Percentiles rank a stretch among this genome's conserved stretches.
Evolutionary conservation across 805 yeast genomes (phyloP).

Genomic region (Ogataea corticis): DNA sequence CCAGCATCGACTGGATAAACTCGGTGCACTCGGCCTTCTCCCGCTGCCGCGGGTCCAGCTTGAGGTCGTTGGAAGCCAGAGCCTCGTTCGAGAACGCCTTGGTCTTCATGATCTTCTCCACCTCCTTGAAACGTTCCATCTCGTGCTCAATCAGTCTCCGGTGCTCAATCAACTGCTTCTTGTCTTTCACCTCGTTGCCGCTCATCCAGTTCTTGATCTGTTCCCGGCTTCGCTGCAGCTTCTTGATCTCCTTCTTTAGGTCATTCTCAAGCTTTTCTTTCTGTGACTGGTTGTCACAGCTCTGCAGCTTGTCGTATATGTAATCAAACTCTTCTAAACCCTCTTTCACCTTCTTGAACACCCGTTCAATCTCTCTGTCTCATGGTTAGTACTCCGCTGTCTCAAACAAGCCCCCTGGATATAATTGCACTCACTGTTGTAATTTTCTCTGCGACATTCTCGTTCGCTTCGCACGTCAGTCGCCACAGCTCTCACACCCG

Average conservation of each 20-base stretch:
- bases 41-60: constrained; percentile 75
- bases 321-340: constrained; percentile 85
- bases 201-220: constrained; percentile 95
- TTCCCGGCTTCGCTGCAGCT: constrained; percentile 88
- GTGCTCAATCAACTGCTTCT: constrained; percentile 76
- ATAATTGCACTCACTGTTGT: constrained; percentile 51
- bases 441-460: constrained; percentile 51
- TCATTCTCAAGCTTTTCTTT: constrained; percentile 93
- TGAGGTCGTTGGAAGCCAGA: constrained; percentile 54
- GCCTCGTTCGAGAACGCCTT: constrained; percentile 96
- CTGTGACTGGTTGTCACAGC: constrained; percentile 80
- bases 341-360: constrained; percentile 87
- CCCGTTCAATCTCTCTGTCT: constrained; percentile 80
- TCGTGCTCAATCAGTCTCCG: constrained; percentile 68
- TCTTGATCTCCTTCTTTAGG: constrained; percentile 91
- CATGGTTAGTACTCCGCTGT: constrained; percentile 3
- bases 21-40: constrained; percentile 72
- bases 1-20: constrained; percentile 70
- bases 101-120: constrained; percentile 89
- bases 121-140: constrained; percentile 94
- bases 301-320: constrained; percentile 80
- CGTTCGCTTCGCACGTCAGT: neutral
- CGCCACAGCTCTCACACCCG: neutral
- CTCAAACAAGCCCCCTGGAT: too few species aligned
- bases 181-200: constrained; percentile 89